These are phyloP conservation scores for Ziziphus jujuba DNA, from an alignment of 306 rosid genomes.

Conservation along the genomic window DNA sequence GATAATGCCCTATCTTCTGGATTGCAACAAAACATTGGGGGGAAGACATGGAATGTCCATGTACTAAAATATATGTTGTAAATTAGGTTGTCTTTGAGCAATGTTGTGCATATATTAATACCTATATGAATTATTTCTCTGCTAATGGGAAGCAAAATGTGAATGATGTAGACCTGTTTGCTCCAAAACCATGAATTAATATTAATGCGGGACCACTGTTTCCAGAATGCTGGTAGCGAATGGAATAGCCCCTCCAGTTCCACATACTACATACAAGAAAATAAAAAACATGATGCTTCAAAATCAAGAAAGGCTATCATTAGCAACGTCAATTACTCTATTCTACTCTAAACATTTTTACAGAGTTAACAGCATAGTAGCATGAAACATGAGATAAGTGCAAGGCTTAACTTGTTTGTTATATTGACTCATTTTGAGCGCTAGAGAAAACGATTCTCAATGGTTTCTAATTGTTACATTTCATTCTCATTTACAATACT, in stretches of 20 bases:
- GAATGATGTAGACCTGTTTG: slow-evolving; percentile 75
- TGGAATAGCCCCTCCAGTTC: slow-evolving; percentile 86
- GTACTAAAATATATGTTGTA: background rate
- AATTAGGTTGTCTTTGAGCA: background rate
- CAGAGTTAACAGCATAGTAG: background rate
- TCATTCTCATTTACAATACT: too few relatives aligned
- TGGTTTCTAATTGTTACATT: too few relatives aligned
- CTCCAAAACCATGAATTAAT: slow-evolving; percentile 92
- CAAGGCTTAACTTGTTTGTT: too few relatives aligned
- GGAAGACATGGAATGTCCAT: too few relatives aligned
- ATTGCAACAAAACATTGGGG: slow-evolving; percentile 15
- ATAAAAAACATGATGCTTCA: background rate
- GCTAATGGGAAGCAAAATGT: slow-evolving; percentile 45
- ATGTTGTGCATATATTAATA: slow-evolving; percentile 32
- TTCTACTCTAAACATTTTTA: background rate
- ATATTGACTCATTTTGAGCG: too few relatives aligned
- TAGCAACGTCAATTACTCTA: background rate
- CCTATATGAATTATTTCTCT: slow-evolving; percentile 40
- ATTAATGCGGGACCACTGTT: slow-evolving; percentile 74
- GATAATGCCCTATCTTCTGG: background rate
- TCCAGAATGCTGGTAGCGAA: slow-evolving; percentile 80
- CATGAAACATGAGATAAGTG: too few relatives aligned
- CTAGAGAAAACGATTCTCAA: too few relatives aligned
- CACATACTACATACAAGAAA: slow-evolving; percentile 45
- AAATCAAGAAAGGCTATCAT: background rate